phyloP scores from a whole-genome alignment of 2,329 filamentous ascomycete species.

The Plectosphaerella sp. region DNA sequence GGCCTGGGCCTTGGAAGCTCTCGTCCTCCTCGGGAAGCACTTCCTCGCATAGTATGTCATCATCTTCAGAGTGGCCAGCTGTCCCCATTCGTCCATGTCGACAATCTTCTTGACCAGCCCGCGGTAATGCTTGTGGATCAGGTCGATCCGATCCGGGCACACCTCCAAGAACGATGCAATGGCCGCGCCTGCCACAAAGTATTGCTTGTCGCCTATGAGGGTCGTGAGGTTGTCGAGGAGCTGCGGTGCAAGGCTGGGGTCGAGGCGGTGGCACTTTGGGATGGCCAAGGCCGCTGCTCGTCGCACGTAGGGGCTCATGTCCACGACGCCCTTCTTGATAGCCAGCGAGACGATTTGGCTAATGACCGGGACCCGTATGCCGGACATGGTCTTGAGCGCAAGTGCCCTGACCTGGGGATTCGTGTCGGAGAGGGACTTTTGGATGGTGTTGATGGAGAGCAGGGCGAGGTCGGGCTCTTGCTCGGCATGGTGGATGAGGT shows the following conservation, averaged over 20 bases:
- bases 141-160: conserved; percentile 80
- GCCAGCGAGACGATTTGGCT: conserved; percentile 94
- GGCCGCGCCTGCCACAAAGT: conserved; percentile 93
- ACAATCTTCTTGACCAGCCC: conserved; percentile 83
- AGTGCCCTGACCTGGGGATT: conserved; percentile 89
- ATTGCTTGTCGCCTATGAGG: conserved; percentile 85
- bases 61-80: conserved; percentile 75
- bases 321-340: conserved; percentile 87
- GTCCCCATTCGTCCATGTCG: conserved; percentile 99
- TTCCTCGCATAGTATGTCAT: conserved; percentile 81
- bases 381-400: conserved; percentile 93
- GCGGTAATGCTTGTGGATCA: conserved; percentile 89
- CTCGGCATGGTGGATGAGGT: conserved; percentile 94
- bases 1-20: conserved; percentile 42
- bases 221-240: conserved; percentile 75
- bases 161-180: conserved; percentile 85
- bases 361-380: conserved; percentile 94
- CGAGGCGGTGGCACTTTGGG: conserved; percentile 90
- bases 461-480: conserved; percentile 92
- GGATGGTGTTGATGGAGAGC: conserved; percentile 96
- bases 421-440: conserved; percentile 90
- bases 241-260: conserved; percentile 80
- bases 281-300: conserved; percentile 91
- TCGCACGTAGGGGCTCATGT: conserved; percentile 92
- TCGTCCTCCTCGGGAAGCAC: conserved; percentile 75